These are phyloP conservation scores for Sarocladiaceae sp. DNA, from an alignment of 2,329 filamentous ascomycete species.

Conservation along the genomic window DNA sequence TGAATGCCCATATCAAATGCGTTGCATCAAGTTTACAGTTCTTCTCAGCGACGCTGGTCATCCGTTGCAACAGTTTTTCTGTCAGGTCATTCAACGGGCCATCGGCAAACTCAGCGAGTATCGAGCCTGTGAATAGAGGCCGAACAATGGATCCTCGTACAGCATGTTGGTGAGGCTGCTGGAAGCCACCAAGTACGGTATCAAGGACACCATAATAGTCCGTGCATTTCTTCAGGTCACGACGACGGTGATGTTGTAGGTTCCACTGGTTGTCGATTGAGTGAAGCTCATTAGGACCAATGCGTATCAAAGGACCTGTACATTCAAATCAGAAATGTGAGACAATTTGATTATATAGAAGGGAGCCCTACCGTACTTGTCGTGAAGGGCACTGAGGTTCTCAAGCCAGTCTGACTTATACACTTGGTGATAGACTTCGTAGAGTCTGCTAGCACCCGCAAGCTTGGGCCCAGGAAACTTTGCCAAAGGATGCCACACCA, in stretches of 20 bases:
- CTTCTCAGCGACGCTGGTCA: not conserved
- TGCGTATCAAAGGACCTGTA: conserved; percentile 13
- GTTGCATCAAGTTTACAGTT: not conserved
- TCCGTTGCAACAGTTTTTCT: not conserved
- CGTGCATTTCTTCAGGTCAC: conserved; percentile 14
- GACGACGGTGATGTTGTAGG: conserved; percentile 14
- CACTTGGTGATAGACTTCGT: conserved; percentile 16
- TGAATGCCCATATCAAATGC: not conserved
- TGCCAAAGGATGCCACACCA: not conserved
- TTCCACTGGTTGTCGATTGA: conserved; percentile 14
- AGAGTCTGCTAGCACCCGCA: not conserved
- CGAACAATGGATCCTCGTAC: conserved; percentile 13
- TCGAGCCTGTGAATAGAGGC: conserved; percentile 14
- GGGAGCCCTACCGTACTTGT: conserved; percentile 10
- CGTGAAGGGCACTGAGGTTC: conserved; percentile 13
- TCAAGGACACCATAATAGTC: conserved; percentile 16
- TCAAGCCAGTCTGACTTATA: conserved; percentile 15
- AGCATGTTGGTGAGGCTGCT: conserved; percentile 8
- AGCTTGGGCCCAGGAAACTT: not conserved
- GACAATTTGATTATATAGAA: not conserved
- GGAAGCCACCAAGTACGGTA: conserved; percentile 14
- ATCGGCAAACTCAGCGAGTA: not conserved
- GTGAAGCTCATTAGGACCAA: conserved; percentile 16
- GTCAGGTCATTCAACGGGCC: not conserved
- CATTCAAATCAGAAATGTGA: not conserved